Conservation (phyloP, 2,329 filamentous ascomycete species). For the Trichothecium sympodiale region DNA sequence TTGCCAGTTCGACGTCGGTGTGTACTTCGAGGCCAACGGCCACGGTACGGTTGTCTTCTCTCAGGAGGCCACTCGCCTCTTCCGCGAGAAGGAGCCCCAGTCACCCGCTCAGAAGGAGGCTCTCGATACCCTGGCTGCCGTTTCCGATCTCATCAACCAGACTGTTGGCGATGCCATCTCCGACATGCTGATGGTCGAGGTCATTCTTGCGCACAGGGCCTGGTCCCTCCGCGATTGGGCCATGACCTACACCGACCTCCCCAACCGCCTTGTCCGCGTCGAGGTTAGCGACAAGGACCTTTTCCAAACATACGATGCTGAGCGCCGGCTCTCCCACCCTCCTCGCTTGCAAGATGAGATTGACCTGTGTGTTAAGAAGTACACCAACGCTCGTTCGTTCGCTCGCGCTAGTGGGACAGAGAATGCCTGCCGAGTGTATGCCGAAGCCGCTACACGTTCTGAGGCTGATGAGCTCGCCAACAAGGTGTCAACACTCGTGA, state of each 20-base stretch:
- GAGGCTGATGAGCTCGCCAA: conserved; percentile 86
- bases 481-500: conserved; percentile 68
- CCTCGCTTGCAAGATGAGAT: conserved; percentile 74
- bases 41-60: conserved; percentile 97
- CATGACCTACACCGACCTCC: conserved; percentile 83
- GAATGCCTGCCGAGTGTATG: conserved; percentile 91
- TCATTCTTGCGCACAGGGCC: conserved; percentile 87
- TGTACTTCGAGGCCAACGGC: conserved; percentile 98
- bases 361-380: conserved; percentile 79
- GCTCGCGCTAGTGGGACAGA: conserved; percentile 90
- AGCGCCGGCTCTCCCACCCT: conserved; percentile 75
- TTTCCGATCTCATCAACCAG: conserved; percentile 93
- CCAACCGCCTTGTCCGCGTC: conserved; percentile 89
- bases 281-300: conserved; percentile 79
- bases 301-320: conserved; percentile 87
- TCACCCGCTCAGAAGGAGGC: conserved; percentile 87
- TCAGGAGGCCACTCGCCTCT: conserved; percentile 65
- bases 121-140: conserved; percentile 70
- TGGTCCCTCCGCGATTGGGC: conserved; percentile 91
- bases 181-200: conserved; percentile 91
- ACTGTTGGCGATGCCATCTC: conserved; percentile 93
- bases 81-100: conserved; percentile 70
- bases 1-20: conserved; percentile 84
- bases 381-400: conserved; percentile 80
- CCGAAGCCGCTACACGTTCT: conserved; percentile 78